Conservation (phyloP, 768 basidiomycete genomes). For the Lactarius hatsudake region DNA sequence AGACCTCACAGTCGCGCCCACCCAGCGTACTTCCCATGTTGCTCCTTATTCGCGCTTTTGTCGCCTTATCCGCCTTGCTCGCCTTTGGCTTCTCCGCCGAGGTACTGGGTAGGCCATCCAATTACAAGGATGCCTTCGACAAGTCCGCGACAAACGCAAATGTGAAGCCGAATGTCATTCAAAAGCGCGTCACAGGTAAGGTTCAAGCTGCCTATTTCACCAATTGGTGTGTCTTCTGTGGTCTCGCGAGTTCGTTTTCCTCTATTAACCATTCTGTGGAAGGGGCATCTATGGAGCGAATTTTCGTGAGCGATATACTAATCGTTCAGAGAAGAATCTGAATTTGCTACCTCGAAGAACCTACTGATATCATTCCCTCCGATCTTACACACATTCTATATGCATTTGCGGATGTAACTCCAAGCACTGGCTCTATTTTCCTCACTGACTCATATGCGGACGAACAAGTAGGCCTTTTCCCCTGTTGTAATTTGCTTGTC, state of each 20-base stretch:
- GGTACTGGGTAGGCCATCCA: slow-evolving; percentile 14
- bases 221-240: slow-evolving; percentile 33
- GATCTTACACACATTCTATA: slow-evolving; percentile 76
- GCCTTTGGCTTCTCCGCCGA: slow-evolving; percentile 6
- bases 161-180: slow-evolving; percentile 6
- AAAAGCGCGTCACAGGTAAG: slow-evolving; percentile 27
- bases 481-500: not conserved
- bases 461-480: slow-evolving; percentile 44
- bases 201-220: slow-evolving; percentile 39
- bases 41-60: slow-evolving; percentile 3
- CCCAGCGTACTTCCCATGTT: slow-evolving; percentile 1
- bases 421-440: slow-evolving; percentile 56
- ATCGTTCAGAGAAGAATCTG: slow-evolving; percentile 11
- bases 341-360: slow-evolving; percentile 42
- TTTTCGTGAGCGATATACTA: slow-evolving; percentile 47
- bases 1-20: not conserved
- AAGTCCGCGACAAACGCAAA: slow-evolving; percentile 19
- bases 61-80: not conserved
- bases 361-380: slow-evolving; percentile 55
- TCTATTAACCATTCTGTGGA: slow-evolving; percentile 6
- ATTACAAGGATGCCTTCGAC: slow-evolving; percentile 9
- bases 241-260: not conserved
- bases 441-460: slow-evolving; percentile 78
- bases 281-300: slow-evolving; percentile 63
- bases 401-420: slow-evolving; percentile 71